phyloP scores from a whole-genome alignment of 371 early-diverging fungal species.

The Apophysomyces variabilis region DNA sequence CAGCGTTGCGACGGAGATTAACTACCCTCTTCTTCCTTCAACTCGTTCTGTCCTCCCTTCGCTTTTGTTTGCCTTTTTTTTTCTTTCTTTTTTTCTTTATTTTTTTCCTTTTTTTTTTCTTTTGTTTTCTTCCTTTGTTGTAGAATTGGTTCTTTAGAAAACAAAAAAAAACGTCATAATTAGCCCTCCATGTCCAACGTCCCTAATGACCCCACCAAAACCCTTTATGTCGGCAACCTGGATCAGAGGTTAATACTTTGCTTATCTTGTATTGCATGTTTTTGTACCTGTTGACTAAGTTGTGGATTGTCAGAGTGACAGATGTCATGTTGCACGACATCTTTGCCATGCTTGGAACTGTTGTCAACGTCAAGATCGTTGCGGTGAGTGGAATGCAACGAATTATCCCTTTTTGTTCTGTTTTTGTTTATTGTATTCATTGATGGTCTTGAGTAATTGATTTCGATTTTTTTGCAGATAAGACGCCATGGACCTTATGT shows the following conservation, averaged over 20 bases:
- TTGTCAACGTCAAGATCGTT: slow-evolving; percentile 79
- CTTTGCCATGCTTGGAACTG: slow-evolving; percentile 73
- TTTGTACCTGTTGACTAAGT: background rate
- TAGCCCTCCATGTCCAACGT: slow-evolving; percentile 14
- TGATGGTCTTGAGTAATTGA: background rate
- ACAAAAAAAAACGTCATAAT: slow-evolving; percentile 6
- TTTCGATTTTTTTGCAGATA: slow-evolving; percentile 32
- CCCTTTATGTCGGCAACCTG: slow-evolving; percentile 87
- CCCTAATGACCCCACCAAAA: slow-evolving; percentile 11
- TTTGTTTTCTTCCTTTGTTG: background rate
- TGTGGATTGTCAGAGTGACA: slow-evolving; percentile 54
- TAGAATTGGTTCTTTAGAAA: slow-evolving; percentile 8
- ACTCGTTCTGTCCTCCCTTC: background rate
- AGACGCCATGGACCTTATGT: slow-evolving; percentile 34
- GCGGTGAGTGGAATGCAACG: slow-evolving; percentile 64
- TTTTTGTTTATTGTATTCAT: slow-evolving; percentile 4
- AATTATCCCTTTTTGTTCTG: background rate
- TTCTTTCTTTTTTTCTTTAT: slow-evolving; percentile 5
- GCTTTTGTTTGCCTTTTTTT: slow-evolving; percentile 10
- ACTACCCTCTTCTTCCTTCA: background rate
- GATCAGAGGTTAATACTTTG: slow-evolving; percentile 64
- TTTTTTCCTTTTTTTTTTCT: slow-evolving; percentile 7
- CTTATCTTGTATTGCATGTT: background rate
- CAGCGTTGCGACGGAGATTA: slow-evolving; percentile 8
- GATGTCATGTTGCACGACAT: slow-evolving; percentile 78